Evolutionary conservation across 2,329 filamentous ascomycete genomes (phyloP), one percentile per base, ranked within the genome.

Genomic region (Phoma sp.): DNA sequence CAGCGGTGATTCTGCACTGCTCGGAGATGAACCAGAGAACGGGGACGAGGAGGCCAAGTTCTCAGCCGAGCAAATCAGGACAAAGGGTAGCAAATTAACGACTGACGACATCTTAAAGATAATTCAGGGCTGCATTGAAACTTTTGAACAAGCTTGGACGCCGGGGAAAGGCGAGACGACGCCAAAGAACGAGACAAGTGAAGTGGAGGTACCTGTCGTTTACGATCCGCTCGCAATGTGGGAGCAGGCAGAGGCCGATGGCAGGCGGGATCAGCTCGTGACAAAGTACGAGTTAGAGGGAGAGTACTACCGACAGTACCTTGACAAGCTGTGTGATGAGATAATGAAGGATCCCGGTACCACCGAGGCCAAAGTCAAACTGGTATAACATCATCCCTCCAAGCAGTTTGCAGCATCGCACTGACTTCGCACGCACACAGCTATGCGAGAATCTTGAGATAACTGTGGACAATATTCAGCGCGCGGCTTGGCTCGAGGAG

Each of bases 381-480:
- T n/a, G 40, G 46, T 41, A 29, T 24, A 45, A 40, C 5, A 13
- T 4, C 30, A 7, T 5, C 27, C 27, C 27, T 25, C 14, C 23
- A 13, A 18, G n/a, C 23, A 6, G n/a, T 8, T 4, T n/a, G 11
- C n/a, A 9, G 13, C 8, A n/a, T 9, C 7, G 22, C 8, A n/a
- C 40, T 48, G 24, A 48, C 35, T 14, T 10, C 35, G 11, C 86
- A 68, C 95, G 11, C 75, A 18, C 18, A 18, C 75, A 73, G 5
- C 83, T 86, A 62, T 86, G 86, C 43, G 73, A 76, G 9, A 81
- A 76, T 32, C 76, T 96, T 49, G 86, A 93, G 55, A 76, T 79
- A 4, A 91, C 81, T 3, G 74, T 96, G 0, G 81, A 84, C 32
- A 82, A 89, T 49, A 82, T 83, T 43, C 77, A 87, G 64, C 72